Conservation (phyloP, 345 rosid genomes). For the Firmiana major region DNA sequence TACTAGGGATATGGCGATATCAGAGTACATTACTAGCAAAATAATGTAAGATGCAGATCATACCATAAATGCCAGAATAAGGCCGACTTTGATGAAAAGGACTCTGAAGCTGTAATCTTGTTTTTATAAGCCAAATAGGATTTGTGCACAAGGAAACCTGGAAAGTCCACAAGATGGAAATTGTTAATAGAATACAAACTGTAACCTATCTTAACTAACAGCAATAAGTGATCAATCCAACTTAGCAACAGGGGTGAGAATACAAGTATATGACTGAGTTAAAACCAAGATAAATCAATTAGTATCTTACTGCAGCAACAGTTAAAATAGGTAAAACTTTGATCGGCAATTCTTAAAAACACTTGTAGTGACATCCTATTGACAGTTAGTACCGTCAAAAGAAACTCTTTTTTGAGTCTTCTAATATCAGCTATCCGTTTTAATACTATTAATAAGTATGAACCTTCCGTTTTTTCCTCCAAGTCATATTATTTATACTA, state of each 20-base stretch:
- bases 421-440: neutral
- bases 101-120: constrained; percentile 91
- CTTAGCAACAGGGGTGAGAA: neutral
- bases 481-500: constrained; percentile 24
- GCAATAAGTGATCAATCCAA: neutral
- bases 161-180: constrained; percentile 16
- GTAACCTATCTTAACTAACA: neutral
- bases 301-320: neutral
- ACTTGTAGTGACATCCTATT: neutral
- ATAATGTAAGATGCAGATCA: constrained; percentile 37
- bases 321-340: neutral
- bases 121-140: constrained; percentile 93
- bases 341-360: neutral
- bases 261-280: neutral
- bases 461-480: neutral
- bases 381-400: neutral
- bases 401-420: neutral
- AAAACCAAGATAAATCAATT: constrained; percentile 4
- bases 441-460: neutral
- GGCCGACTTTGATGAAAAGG: constrained; percentile 72
- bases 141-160: constrained; percentile 90
- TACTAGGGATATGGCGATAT: constrained; percentile 21
- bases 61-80: constrained; percentile 83
- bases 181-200: constrained; percentile 10
- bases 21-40: constrained; percentile 28